A percentile compares a stretch with the other conserved stretches of the same genome.
These are phyloP conservation scores for Clitopilus passeckerianus DNA, from an alignment of 768 basidiomycete species.

Conservation along the genomic window DNA sequence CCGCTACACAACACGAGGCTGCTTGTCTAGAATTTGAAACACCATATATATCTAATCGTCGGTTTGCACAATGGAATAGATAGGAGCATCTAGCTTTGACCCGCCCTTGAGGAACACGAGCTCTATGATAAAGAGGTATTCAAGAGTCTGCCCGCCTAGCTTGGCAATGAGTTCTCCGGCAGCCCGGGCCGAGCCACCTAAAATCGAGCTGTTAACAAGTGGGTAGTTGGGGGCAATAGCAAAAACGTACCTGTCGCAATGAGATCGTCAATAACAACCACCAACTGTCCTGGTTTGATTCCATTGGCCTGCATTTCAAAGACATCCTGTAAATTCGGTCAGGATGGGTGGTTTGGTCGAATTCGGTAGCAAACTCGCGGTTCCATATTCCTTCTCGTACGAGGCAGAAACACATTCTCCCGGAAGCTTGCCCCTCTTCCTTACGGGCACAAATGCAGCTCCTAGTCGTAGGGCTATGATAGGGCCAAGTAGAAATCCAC, in stretches of 20 bases:
- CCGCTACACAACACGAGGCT: conserved; percentile 74
- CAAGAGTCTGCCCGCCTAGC: conserved; percentile 79
- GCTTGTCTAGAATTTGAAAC: conserved; percentile 37
- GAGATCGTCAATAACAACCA: conserved; percentile 89
- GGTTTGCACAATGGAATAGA: conserved; percentile 83
- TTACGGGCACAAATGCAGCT: conserved; percentile 93
- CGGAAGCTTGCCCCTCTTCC: conserved; percentile 94
- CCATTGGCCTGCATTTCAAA: conserved; percentile 94
- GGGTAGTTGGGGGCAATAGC: background rate
- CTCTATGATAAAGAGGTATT: conserved; percentile 95
- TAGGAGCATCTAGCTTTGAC: conserved; percentile 77
- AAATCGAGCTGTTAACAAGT: background rate
- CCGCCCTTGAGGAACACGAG: conserved; percentile 69
- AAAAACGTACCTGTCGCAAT: conserved; percentile 79
- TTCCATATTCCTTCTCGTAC: conserved; percentile 92
- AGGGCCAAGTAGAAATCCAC: conserved; percentile 94
- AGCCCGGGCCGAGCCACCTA: conserved; percentile 90
- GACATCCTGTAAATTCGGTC: conserved; percentile 56
- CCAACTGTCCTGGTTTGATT: conserved; percentile 77
- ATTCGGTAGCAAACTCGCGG: conserved; percentile 38
- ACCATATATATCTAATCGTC: conserved; percentile 40
- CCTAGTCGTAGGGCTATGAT: conserved; percentile 86
- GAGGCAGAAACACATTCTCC: conserved; percentile 69
- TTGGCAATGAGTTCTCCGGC: conserved; percentile 85
- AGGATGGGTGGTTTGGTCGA: background rate